Evolutionary conservation across 1,139 yeast species (phyloP), one percentile per base, ranked within the genome.

Genomic region (Eremothecium sinecaudum): DNA sequence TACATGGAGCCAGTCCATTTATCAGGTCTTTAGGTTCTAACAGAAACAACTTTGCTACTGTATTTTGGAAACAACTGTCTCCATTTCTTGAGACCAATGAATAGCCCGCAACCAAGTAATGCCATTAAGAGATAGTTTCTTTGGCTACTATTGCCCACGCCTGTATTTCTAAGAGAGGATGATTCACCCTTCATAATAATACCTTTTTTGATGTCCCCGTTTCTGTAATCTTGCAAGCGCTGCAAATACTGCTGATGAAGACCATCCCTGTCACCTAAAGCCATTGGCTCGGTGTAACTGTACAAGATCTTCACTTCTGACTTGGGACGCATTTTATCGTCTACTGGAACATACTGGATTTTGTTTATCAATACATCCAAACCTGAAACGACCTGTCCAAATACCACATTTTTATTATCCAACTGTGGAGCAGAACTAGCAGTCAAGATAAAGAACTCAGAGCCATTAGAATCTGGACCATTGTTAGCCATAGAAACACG

Each of bases 401-500:
- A 79, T 2, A 76, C 86, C 46, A 79, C 87, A 57, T 79, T 79
- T 13, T 61, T 61, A 20, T 73, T 75, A 56, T 78, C 72, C 47
- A 78, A 65, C 86, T 92, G 80, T 35, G 79, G 66, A 70, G 73
- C 69, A 16, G 62, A 54, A 13, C 79, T 72, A 14, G 66, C 56
- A 8, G 81, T 73, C 41, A 79, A 73, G 52, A 75, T 71, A 61
- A 74, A 75, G 58, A 79, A 80, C 59, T 79, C 86, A 17, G 83
- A 74, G 20, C 83, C 83, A 52, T 77, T 79, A 51, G 82, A 72
- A 63, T 78, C 71, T 45, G 75, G 75, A 40, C 86, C 86, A 33
- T 78, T 69, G 51, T 79, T 79, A 42, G 86, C 87, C 83, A 79
- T 79, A 34, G 81, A 70, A 43, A 79, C 59, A 58, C 82, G 70